Conservation (phyloP, 768 basidiomycete species). For the Termitomyces sp. region DNA sequence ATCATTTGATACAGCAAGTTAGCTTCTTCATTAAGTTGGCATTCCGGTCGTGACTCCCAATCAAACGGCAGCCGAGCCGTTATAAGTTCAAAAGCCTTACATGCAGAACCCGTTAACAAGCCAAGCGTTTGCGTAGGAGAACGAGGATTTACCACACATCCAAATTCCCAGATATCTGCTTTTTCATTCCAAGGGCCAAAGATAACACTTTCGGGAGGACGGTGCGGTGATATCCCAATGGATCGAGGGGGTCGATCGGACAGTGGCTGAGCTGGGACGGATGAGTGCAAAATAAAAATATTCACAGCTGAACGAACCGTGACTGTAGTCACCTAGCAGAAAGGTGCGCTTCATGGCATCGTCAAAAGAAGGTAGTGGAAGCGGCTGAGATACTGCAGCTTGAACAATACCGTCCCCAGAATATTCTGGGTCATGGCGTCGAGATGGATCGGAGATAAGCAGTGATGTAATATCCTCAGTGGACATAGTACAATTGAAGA, state of each 20-base stretch:
- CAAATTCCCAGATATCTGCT: background rate
- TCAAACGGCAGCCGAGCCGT: background rate
- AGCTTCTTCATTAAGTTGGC: too few relatives aligned
- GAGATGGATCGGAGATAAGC: background rate
- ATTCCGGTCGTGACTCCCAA: background rate
- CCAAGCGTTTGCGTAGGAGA: too few relatives aligned
- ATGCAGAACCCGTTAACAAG: too few relatives aligned
- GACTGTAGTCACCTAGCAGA: background rate
- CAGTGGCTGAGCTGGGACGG: background rate
- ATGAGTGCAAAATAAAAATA: background rate
- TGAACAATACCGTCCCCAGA: background rate
- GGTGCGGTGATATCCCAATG: background rate
- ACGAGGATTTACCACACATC: background rate
- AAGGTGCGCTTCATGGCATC: background rate
- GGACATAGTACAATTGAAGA: background rate
- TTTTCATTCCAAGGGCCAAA: background rate
- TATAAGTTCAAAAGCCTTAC: background rate
- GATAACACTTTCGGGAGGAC: background rate
- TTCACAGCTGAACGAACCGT: background rate
- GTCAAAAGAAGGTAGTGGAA: background rate
- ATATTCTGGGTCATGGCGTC: background rate
- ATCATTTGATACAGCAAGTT: background rate
- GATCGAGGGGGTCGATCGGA: background rate
- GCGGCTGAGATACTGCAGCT: background rate
- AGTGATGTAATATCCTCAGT: background rate